Percentiles rank a stretch among this genome's conserved stretches.
phyloP scores from a whole-genome alignment of 495 filamentous ascomycete species.

The Cercophora scortea region DNA sequence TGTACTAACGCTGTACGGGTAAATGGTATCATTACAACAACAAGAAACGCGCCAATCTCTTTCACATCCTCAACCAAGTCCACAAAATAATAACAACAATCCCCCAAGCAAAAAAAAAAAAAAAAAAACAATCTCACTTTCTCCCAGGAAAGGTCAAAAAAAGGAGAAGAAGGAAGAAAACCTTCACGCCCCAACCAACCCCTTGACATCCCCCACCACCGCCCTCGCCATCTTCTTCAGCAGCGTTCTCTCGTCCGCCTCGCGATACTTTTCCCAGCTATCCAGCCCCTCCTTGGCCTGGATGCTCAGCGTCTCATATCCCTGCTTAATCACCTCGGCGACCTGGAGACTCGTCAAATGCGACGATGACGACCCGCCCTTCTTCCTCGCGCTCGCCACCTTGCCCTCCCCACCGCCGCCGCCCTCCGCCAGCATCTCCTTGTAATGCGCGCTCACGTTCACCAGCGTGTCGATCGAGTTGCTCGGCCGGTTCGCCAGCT shows the following conservation, averaged over 20 bases:
- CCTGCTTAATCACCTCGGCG: constrained; percentile 84
- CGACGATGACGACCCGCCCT: constrained; percentile 17
- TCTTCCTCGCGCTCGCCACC: constrained; percentile 31
- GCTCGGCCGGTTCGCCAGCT: constrained; percentile 41
- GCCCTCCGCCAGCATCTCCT: constrained; percentile 64
- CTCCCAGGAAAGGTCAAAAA: neutral
- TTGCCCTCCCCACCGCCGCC: constrained; percentile 35
- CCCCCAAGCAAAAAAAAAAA: too few species aligned
- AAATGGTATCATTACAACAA: too few species aligned
- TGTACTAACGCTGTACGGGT: too few species aligned
- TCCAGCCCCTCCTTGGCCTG: constrained; percentile 77
- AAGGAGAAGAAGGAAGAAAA: neutral
- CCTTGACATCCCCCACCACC: constrained; percentile 61
- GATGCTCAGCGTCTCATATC: constrained; percentile 88
- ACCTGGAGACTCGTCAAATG: constrained; percentile 77
- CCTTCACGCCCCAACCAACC: constrained; percentile 30
- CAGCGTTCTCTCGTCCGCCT: constrained; percentile 67
- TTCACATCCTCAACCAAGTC: neutral
- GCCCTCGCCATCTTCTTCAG: constrained; percentile 79
- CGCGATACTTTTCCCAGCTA: constrained; percentile 66
- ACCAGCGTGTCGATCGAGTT: constrained; percentile 78
- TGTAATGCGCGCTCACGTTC: constrained; percentile 79
- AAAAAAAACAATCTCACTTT: neutral
- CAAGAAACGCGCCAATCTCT: neutral
- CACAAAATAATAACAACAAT: neutral